Conservation (phyloP, 441 rosid species). For the Gossypium lobatum region DNA sequence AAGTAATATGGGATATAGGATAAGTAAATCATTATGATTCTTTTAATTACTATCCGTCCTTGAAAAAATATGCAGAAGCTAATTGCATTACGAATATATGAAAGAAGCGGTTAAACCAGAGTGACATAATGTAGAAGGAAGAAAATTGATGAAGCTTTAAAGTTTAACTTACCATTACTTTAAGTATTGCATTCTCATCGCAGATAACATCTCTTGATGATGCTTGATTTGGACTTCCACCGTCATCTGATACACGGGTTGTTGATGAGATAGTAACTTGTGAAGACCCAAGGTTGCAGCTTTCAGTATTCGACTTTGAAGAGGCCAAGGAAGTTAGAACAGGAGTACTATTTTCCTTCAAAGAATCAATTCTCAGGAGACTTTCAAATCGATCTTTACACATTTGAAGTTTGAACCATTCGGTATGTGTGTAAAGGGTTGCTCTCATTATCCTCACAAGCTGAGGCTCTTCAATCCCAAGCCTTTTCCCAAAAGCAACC, state of each 20-base stretch:
- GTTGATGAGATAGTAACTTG: constrained; percentile 64
- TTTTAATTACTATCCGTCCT: background rate
- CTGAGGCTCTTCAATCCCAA: constrained; percentile 84
- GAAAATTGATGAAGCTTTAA: no score
- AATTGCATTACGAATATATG: background rate
- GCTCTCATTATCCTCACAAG: constrained; percentile 88
- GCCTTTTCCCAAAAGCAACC: constrained; percentile 73
- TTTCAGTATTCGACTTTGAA: constrained; percentile 55
- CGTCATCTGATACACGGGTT: constrained; percentile 65
- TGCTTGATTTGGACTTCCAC: constrained; percentile 61
- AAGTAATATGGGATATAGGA: background rate
- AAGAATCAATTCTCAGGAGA: constrained; percentile 61
- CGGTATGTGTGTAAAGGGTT: constrained; percentile 67
- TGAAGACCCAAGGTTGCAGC: constrained; percentile 68
- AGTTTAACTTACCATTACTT: constrained; percentile 76
- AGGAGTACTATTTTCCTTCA: constrained; percentile 61
- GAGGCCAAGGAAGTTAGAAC: constrained; percentile 42
- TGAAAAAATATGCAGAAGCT: background rate
- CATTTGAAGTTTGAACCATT: constrained; percentile 96
- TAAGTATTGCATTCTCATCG: constrained; percentile 82
- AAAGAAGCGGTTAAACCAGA: background rate
- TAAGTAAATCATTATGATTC: background rate
- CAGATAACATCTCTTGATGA: constrained; percentile 58
- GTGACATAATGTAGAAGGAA: background rate
- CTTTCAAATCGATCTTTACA: constrained; percentile 80